phyloP scores from a whole-genome alignment of 768 basidiomycete species.

The Ramaria rubella region DNA sequence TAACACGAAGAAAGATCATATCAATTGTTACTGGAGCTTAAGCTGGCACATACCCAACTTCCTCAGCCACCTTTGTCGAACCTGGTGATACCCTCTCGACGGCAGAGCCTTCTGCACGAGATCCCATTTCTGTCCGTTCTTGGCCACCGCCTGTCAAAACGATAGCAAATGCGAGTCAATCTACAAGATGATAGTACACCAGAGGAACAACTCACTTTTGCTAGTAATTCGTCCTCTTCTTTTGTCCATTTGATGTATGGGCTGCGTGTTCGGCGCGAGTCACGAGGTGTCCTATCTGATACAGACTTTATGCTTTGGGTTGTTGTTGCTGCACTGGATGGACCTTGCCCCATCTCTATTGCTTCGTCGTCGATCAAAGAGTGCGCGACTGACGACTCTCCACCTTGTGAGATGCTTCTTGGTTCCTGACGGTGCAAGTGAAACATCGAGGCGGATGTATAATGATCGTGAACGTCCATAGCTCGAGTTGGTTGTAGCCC shows the following conservation, averaged over 20 bases:
- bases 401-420: background rate
- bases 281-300: constrained; percentile 13
- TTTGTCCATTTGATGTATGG: constrained; percentile 39
- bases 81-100: constrained; percentile 37
- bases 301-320: background rate
- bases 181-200: background rate
- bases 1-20: background rate
- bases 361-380: background rate
- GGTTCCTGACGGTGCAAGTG: background rate
- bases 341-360: background rate
- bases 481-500: background rate
- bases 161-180: background rate
- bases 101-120: constrained; percentile 36
- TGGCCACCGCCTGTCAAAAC: constrained; percentile 30
- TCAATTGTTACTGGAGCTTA: background rate
- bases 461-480: background rate
- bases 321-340: background rate
- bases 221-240: constrained; percentile 36
- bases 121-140: constrained; percentile 38
- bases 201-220: constrained; percentile 23
- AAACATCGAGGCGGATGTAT: no score
- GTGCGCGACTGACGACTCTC: background rate
- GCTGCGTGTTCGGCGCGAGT: constrained; percentile 31
- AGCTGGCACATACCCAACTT: constrained; percentile 25
- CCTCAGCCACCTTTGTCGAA: constrained; percentile 37